A percentile compares a stretch with the other conserved stretches of the same genome.
Evolutionary conservation across 352 stramenopile species (phyloP).

Genomic region (Phytopythium sindhum): DNA sequence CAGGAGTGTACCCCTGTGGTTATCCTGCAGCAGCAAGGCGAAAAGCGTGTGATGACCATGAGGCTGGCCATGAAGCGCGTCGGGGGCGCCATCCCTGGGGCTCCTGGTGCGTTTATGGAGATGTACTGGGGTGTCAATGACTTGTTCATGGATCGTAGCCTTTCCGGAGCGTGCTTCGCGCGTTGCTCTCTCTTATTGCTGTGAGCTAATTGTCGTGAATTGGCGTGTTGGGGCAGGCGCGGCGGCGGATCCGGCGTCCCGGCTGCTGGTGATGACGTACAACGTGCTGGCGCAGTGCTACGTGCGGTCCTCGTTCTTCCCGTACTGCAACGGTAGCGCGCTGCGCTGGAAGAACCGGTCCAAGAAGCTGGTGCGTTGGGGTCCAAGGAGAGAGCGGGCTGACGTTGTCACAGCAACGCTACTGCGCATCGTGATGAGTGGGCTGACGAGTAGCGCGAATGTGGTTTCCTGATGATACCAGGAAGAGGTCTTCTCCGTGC

Average conservation of each 20-base stretch:
- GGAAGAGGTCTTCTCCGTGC: constrained; percentile 48
- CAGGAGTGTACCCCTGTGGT: background rate
- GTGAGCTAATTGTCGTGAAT: background rate
- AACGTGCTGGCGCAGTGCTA: constrained; percentile 85
- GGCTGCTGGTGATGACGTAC: constrained; percentile 80
- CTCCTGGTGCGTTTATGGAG: background rate
- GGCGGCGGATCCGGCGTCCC: constrained; percentile 17
- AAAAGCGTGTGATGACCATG: constrained; percentile 26
- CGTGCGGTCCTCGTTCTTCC: constrained; percentile 74
- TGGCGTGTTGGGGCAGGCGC: constrained; percentile 9
- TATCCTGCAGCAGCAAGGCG: background rate
- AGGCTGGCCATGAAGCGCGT: constrained; percentile 36
- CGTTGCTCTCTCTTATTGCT: background rate
- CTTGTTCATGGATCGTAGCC: no score
- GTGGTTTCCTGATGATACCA: constrained; percentile 8
- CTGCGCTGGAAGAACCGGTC: constrained; percentile 76
- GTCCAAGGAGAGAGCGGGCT: background rate
- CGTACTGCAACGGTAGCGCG: constrained; percentile 60
- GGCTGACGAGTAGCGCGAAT: background rate
- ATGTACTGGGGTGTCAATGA: background rate
- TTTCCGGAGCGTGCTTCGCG: background rate
- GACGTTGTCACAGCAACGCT: background rate
- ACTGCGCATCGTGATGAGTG: background rate
- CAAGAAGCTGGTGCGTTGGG: constrained; percentile 43
- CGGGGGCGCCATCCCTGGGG: constrained; percentile 13